phyloP scores from a whole-genome alignment of 192 early-diverging fungal genomes.

The Entomortierella lignicola region DNA sequence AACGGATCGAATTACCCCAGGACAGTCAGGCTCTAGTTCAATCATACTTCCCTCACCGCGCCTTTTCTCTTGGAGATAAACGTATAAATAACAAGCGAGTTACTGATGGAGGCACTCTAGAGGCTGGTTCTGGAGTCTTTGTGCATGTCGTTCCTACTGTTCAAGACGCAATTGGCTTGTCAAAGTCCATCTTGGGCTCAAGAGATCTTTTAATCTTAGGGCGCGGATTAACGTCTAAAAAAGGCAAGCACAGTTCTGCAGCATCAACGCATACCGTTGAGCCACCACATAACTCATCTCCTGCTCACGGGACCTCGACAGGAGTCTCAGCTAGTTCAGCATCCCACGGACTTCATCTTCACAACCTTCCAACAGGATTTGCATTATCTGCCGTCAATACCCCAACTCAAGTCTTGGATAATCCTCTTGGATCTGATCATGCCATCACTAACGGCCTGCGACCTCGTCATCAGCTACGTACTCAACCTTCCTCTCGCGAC shows the following conservation, averaged over 20 bases:
- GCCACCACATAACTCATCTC: background rate
- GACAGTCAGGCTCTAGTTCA: conserved; percentile 24
- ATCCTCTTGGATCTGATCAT: conserved; percentile 18
- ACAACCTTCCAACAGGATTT: conserved; percentile 22
- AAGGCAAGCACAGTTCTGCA: conserved; percentile 7
- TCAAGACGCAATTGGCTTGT: conserved; percentile 50
- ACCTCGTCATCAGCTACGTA: conserved; percentile 15
- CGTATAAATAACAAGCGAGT: conserved; percentile 5
- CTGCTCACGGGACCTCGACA: conserved; percentile 3
- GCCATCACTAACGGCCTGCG: background rate
- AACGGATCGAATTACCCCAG: conserved; percentile 8
- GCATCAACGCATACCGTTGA: conserved; percentile 7
- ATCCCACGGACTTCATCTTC: conserved; percentile 17
- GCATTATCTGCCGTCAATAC: background rate
- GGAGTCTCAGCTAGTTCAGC: conserved; percentile 8
- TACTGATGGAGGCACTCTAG: conserved; percentile 2
- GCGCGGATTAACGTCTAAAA: conserved; percentile 27
- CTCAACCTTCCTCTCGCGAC: conserved; percentile 40
- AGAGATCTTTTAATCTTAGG: conserved; percentile 64
- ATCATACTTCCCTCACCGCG: conserved; percentile 25
- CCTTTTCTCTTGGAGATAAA: conserved; percentile 5
- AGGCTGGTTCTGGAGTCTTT: conserved; percentile 34
- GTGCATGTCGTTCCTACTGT: conserved; percentile 47
- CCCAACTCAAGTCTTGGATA: conserved; percentile 20
- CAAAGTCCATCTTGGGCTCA: conserved; percentile 47